Base-by-base conservation (phyloP, 345 rosid genomes). In the Sisymbrium altissimum region DNA sequence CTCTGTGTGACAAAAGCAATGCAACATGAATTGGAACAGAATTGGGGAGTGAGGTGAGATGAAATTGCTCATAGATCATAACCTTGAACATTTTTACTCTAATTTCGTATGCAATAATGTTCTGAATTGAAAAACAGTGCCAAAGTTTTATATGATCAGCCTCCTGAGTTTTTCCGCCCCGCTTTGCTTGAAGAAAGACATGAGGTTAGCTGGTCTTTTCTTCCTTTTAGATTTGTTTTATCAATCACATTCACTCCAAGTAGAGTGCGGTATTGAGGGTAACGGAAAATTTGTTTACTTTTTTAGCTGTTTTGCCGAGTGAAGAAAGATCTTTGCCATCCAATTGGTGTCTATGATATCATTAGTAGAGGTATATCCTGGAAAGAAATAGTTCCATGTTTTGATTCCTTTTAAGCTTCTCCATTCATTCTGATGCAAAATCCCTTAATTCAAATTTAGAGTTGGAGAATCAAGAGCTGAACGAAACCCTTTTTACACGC, bases 1-100 rank as follows among this genome's bases (percentile, higher is more conserved):
- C 78, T 92, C 7, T 95, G 99, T 72, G 99, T 92, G 63, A 95
- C 97, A 17, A 83, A 68, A 67, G 97, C 98, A 75, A 95, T 95
- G 99, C 98, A 95, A 80, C 97, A 91, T 81, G 99, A 95, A 68
- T 80, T 95, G 80, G 87, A 87, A 50, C 97, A 95, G 74, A 92
- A 89, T 68, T 95, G 97, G 99, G 98, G 89, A 82, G 91, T 95
- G 59, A 88, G 82, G 99, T 91, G 80, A 85, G 91, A 77, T 62
- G 64, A 64, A 49, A 74, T 1, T 59, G 18, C 77, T 68, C 72
- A 61, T 69, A 17, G 38, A 81, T 78, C 43, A 59, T 69, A 44
- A 58, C 48, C 72, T 25, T 57, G 33, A 38, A 78, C 4, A 29
- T 66, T 71, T 56, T 59, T 27, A 15, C 40, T 65, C 25, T 65